Evolutionary conservation across 2,329 filamentous ascomycete genomes (phyloP).

Genomic region (Xylaria sp.): DNA sequence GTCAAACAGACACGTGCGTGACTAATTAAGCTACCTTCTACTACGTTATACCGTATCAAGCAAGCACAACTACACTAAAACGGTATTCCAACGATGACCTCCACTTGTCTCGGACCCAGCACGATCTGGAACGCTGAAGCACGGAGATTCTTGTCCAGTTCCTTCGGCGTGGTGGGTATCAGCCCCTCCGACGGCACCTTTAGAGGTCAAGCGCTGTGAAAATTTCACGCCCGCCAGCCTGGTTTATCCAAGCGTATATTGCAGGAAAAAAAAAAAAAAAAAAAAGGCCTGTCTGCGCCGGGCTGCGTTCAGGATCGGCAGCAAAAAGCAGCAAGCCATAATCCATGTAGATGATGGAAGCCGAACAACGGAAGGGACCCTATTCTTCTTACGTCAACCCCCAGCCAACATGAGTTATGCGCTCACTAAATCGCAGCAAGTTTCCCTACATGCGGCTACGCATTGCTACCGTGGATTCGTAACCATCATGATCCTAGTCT

Average conservation of each 20-base stretch:
- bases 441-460: slow-evolving; percentile 3
- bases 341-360: slow-evolving; percentile 20
- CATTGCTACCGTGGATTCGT: slow-evolving; percentile 13
- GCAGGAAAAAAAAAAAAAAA: background rate
- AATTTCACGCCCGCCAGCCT: slow-evolving; percentile 27
- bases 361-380: slow-evolving; percentile 38
- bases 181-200: slow-evolving; percentile 32
- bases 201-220: slow-evolving; percentile 40
- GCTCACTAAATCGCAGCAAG: slow-evolving; percentile 19
- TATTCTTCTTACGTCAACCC: slow-evolving; percentile 44
- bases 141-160: slow-evolving; percentile 20
- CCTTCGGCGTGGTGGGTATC: slow-evolving; percentile 21
- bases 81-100: background rate
- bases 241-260: slow-evolving; percentile 5
- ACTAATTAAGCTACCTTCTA: background rate
- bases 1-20: background rate
- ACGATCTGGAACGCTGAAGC: slow-evolving; percentile 19
- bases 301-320: slow-evolving; percentile 4
- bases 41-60: background rate
- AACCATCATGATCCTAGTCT: slow-evolving; percentile 21
- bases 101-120: slow-evolving; percentile 15
- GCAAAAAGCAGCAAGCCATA: slow-evolving; percentile 13
- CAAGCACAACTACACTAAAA: background rate
- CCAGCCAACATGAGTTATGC: background rate
- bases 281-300: background rate